Evolutionary conservation across 768 basidiomycete genomes (phyloP), one percentile per base, ranked within the genome.

Genomic region (Hirschioporus abietinus): DNA sequence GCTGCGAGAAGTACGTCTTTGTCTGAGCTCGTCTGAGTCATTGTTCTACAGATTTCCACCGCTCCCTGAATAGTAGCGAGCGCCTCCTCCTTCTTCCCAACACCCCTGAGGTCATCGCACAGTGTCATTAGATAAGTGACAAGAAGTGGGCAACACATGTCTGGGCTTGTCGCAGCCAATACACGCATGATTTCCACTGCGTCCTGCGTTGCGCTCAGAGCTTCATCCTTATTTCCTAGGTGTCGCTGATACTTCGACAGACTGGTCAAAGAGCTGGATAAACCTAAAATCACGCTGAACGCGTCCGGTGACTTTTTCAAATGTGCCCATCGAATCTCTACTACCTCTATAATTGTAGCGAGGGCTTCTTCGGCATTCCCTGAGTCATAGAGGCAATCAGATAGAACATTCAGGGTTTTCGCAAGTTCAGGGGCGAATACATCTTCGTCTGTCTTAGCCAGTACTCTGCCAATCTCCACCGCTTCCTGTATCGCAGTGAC

Each of bases 1-100:
- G 64, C 30, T 9, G 8, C 24, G 6, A 15, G 64, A 42, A 66
- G 64, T 57, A 23, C 63, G 12, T n/a, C 26, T 23, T 26, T 59
- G 35, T 65, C 7, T 30, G 30, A 30, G 8, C 8, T 30, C 30
- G 30, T 30, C 8, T 8, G 30, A 30, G 30, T 3, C 30, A 30
- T 3, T 36, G 57, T n/a, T 20, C 63, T 25, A 52, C 64, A 42
- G n/a, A 66, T 7, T 35, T 34, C 30, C 24, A 25, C 15, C 17
- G 30, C 26, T 35, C 66, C 63, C 27, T 42, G 24, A 17, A n/a
- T 17, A 35, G 36, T 15, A 9, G 34, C 17, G 57, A 68, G 67
- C 30, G 67, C 68, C 58, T 68, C 67, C 59, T 68, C 60, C 12
- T 25, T 20, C 1, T 62, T 20, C 23, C 59, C 68, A 12, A 67